Percentiles rank a stretch among this genome's conserved stretches.
phyloP scores from a whole-genome alignment of 768 basidiomycete species.

The Cystobasidium tubakii region DNA sequence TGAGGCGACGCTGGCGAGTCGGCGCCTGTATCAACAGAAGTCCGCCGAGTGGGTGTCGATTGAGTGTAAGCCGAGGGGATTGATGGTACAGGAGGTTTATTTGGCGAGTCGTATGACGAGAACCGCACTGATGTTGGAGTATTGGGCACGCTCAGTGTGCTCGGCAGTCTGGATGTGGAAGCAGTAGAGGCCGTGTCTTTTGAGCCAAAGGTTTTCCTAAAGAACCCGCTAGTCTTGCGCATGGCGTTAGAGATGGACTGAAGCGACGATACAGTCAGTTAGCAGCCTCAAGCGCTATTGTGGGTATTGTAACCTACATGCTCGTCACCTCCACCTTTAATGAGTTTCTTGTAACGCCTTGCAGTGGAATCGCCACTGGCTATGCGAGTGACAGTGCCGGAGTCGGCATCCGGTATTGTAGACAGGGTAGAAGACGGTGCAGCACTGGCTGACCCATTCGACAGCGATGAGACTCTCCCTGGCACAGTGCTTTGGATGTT shows the following conservation, averaged over 20 bases:
- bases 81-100: constrained; percentile 34
- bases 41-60: not conserved
- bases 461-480: not conserved
- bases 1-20: not conserved
- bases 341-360: not conserved
- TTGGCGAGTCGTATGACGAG: constrained; percentile 7
- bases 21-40: not conserved
- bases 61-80: constrained; percentile 20
- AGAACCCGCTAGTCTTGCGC: constrained; percentile 46
- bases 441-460: not conserved
- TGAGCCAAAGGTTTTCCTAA: constrained; percentile 41
- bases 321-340: constrained; percentile 9
- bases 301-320: not conserved
- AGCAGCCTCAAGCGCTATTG: not conserved
- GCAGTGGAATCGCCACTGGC: not conserved
- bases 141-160: constrained; percentile 1
- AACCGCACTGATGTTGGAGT: constrained; percentile 23
- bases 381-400: not conserved
- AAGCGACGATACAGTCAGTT: not conserved
- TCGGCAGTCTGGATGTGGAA: not conserved
- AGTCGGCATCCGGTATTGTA: not conserved
- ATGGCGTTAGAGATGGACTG: constrained; percentile 41
- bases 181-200: not conserved
- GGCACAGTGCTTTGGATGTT: not conserved
- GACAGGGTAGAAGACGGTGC: not conserved